A percentile compares a stretch with the other conserved stretches of the same genome.
phyloP scores from a whole-genome alignment of 345 rosid species.

The Eucalyptus guilfoylei region DNA sequence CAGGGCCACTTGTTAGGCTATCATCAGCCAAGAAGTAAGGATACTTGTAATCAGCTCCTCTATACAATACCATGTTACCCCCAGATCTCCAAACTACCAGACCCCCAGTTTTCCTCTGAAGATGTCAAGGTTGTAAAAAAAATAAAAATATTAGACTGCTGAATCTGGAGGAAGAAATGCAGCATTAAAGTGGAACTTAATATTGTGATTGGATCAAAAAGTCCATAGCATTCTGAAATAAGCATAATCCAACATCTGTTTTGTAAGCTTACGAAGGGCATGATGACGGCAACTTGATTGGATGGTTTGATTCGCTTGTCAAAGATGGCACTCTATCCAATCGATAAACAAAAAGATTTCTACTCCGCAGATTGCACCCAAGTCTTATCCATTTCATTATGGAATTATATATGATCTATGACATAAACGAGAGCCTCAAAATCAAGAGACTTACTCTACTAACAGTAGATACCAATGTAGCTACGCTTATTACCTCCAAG shows the following conservation, averaged over 20 bases:
- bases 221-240: not conserved
- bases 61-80: slow-evolving; percentile 66
- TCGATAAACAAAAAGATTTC: not conserved
- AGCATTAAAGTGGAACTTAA: not conserved
- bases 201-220: not conserved
- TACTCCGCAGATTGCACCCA: not conserved
- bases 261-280: not conserved
- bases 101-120: slow-evolving; percentile 92
- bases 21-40: slow-evolving; percentile 60
- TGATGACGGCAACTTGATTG: not conserved
- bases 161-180: not conserved
- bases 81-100: slow-evolving; percentile 96
- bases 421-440: not conserved
- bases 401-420: not conserved
- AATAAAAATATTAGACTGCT: not conserved
- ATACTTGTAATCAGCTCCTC: slow-evolving; percentile 69
- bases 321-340: not conserved
- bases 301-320: not conserved
- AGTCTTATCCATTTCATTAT: not conserved
- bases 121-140: not conserved
- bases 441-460: not conserved
- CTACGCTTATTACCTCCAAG: not conserved
- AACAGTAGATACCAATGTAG: not conserved
- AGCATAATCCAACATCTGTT: not conserved
- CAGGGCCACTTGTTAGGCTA: slow-evolving; percentile 2